Evolutionary conservation across 305 asterid genomes (phyloP), one percentile per base, ranked within the genome.

Genomic region (Rubia tinctorum): DNA sequence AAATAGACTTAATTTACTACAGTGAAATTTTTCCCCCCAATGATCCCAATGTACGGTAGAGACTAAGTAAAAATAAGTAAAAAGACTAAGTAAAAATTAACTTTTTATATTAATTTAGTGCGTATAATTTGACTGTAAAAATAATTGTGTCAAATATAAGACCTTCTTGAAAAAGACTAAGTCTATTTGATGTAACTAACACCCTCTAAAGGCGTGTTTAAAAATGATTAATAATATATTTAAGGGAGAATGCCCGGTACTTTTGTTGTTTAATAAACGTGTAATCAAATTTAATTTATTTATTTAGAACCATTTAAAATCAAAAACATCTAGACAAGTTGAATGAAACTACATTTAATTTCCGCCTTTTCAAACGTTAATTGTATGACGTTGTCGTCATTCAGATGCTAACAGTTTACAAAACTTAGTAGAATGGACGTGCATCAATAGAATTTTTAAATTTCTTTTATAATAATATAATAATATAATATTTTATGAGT

Each of bases 141-240:
- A 6, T 53, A 22, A 34, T 34, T 53, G 60, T 7, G 9, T 53
- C 11, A 53, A 49, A 53, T 53, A 53, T 34, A 53, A 7, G 60
- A 53, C 23, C 7, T 1, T 53, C 7, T 53, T 18, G 23, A 53
- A 53, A 18, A 53, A 1, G 60, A 53, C 60, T 18, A 49, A 17
- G 23, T 53, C 60, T 53, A 53, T n/a, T 53, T 53, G 25, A 53
- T 53, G 60, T 53, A 53, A 53, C 60, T 53, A 53, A 53, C 60
- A 53, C 60, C 60, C n/a, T 53, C 60, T 7, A 18, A 18, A 8
- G 60, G 60, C n/a, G 22, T 18, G 60, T 53, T 53, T 51, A 51
- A 51, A 51, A 51, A 17, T 51, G 8, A 51, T 17, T 1, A 51
- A 1, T 49, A 49, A 15, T 5, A 51, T 51, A 18, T 5, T 17